phyloP scores from a whole-genome alignment of 2,329 filamentous ascomycete genomes.

The Hypoxylon sp. region DNA sequence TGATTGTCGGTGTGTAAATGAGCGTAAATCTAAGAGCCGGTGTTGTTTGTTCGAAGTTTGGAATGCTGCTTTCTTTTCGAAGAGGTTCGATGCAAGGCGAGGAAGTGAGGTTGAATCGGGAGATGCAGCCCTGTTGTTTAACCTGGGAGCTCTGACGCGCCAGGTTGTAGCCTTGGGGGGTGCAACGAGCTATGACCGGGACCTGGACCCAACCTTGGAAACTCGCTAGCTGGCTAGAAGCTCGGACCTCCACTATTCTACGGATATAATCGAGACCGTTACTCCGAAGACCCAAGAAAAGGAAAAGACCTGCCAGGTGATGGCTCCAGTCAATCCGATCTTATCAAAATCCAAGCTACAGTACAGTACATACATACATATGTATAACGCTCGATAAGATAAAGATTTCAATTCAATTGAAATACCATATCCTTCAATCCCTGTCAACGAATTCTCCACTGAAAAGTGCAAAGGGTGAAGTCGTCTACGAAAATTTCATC shows the following conservation, averaged over 20 bases:
- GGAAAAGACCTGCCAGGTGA: too few species aligned
- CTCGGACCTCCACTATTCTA: conserved; percentile 11
- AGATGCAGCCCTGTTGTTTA: conserved; percentile 31
- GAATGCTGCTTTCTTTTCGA: conserved; percentile 6
- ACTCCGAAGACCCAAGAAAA: too few species aligned
- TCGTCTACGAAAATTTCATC: conserved; percentile 42
- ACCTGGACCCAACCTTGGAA: conserved; percentile 2
- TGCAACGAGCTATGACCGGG: conserved; percentile 29
- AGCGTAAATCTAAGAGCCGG: conserved; percentile 6
- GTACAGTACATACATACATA: too few species aligned
- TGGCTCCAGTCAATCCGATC: too few species aligned
- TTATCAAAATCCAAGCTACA: conserved; percentile 10
- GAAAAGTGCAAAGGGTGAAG: conserved; percentile 42
- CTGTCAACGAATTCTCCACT: conserved; percentile 35
- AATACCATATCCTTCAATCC: conserved; percentile 6
- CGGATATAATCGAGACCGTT: conserved; percentile 40
- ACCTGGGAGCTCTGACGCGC: conserved; percentile 43
- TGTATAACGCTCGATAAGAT: conserved; percentile 20
- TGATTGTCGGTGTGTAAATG: conserved; percentile 12
- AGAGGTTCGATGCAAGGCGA: background rate
- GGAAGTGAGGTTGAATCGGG: conserved; percentile 28
- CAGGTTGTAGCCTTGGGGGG: conserved; percentile 41
- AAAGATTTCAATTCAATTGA: conserved; percentile 20
- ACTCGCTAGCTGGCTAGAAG: conserved; percentile 11
- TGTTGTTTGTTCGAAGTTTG: conserved; percentile 4